Base-by-base conservation (phyloP, 2,329 filamentous ascomycete species). In the Cladophialophora chaetospira region DNA sequence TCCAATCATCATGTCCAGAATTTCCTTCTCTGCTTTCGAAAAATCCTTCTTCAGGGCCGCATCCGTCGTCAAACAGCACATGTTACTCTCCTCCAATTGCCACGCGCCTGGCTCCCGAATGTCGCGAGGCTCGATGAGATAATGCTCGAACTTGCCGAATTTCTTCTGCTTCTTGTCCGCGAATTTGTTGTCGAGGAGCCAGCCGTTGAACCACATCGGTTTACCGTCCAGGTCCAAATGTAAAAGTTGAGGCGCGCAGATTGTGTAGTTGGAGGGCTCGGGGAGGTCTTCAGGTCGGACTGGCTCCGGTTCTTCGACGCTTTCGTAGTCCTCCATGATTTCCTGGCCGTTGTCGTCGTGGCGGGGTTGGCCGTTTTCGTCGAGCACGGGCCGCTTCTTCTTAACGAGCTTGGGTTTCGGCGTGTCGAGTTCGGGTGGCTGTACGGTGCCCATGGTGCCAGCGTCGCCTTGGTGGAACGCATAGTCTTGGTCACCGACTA, bases 191-290 rank as follows among this genome's bases (percentile, higher is more conserved):
- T 68, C 67, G 5, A 77, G 53, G 5, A 66, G 61, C 72, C 76
- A 77, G 48, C 76, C 76, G 59, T 78, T 79, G 68, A 77, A 78
- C 76, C 76, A 78, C 1, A 78, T 67, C 1, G 76, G 76, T 50
- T 65, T 71, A 21, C 71, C 73, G 10, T 71, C 68, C 5, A 66
- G 44, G 51, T 75, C 74, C 6, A 78, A 68, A 60, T 79, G 76
- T 2, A 78, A 68, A 3, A 78, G 71, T 59, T 79, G 77, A 1
- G 76, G 75, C 0, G 73, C 70, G 63, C 75, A 78, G 46, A 78
- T 73, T 2, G 70, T 73, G 53, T 69, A 69, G 17, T 67, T 70
- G 1, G 55, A 53, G 1, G 44, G 59, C 3, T 57, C 43, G 15
- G 48, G 46, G 15, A 38, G 28, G 26, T 60, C 52, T 36, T 52